phyloP scores from a whole-genome alignment of 306 rosid genomes.

The Styphnolobium japonicum region DNA sequence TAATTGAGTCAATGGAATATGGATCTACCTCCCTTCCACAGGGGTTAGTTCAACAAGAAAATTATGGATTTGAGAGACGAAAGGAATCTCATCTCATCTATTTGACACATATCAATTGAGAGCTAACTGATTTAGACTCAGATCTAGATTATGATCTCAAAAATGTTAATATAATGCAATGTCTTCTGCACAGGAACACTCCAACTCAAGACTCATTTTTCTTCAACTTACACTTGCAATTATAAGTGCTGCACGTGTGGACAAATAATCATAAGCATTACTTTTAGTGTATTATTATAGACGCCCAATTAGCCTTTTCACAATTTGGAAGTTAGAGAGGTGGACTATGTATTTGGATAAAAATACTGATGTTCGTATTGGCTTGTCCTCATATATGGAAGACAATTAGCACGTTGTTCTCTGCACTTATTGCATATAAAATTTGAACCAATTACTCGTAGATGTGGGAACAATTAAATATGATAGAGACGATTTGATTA shows the following conservation, averaged over 20 bases:
- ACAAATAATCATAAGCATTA: background rate
- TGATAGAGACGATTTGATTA: background rate
- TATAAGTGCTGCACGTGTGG: background rate
- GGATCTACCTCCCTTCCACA: background rate
- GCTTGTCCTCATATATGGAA: background rate
- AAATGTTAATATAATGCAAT: background rate
- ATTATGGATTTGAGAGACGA: background rate
- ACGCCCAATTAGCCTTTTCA: background rate
- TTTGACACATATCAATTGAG: background rate
- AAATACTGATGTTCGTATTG: background rate
- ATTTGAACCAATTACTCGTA: background rate
- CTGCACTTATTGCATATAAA: background rate
- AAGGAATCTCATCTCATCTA: background rate
- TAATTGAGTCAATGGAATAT: background rate
- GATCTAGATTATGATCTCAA: background rate
- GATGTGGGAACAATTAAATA: background rate
- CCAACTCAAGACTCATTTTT: background rate
- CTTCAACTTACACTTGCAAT: background rate
- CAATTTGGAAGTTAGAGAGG: background rate
- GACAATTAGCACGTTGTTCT: background rate
- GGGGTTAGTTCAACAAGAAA: background rate
- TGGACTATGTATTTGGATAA: background rate
- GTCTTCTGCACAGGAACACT: background rate
- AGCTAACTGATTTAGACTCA: background rate
- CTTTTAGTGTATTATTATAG: background rate